These are phyloP conservation scores for Plantago major DNA, from an alignment of 257 asterid species.

Conservation along the genomic window DNA sequence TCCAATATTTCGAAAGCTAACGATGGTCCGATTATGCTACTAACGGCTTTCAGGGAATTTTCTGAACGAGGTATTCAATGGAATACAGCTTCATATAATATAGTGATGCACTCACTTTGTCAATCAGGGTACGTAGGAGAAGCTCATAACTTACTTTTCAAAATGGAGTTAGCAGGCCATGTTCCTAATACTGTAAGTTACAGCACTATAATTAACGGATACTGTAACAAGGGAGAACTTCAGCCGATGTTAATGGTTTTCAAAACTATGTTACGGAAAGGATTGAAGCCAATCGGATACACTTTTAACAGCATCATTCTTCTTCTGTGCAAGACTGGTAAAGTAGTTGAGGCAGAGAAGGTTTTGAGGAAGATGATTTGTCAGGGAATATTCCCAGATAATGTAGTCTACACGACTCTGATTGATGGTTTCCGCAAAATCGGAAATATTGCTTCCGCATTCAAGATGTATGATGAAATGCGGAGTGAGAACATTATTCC, in stretches of 20 bases:
- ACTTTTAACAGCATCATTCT: slow-evolving; percentile 69
- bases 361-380: slow-evolving; percentile 67
- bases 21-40: slow-evolving; percentile 39
- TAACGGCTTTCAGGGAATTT: slow-evolving; percentile 58
- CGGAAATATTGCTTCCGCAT: slow-evolving; percentile 51
- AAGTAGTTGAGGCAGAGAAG: slow-evolving; percentile 63
- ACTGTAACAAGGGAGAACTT: slow-evolving; percentile 57
- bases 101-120: slow-evolving; percentile 70
- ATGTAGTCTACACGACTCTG: slow-evolving; percentile 76
- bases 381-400: slow-evolving; percentile 67
- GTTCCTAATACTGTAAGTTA: slow-evolving; percentile 79
- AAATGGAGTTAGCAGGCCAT: slow-evolving; percentile 70
- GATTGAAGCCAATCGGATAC: slow-evolving; percentile 67
- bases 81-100: slow-evolving; percentile 72
- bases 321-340: slow-evolving; percentile 62
- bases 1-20: slow-evolving; percentile 45
- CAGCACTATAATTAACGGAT: slow-evolving; percentile 79
- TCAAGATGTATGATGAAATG: slow-evolving; percentile 69
- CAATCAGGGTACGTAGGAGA: slow-evolving; percentile 51
- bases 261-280: slow-evolving; percentile 55
- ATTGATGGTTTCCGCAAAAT: slow-evolving; percentile 69
- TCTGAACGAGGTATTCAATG: slow-evolving; percentile 65
- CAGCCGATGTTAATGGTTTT: slow-evolving; percentile 42
- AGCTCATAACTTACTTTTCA: slow-evolving; percentile 69
- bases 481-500: slow-evolving; percentile 45